Percentiles rank a stretch among this genome's conserved stretches.
Conservation (phyloP, 768 basidiomycete genomes). For the Trametes cubensis region DNA sequence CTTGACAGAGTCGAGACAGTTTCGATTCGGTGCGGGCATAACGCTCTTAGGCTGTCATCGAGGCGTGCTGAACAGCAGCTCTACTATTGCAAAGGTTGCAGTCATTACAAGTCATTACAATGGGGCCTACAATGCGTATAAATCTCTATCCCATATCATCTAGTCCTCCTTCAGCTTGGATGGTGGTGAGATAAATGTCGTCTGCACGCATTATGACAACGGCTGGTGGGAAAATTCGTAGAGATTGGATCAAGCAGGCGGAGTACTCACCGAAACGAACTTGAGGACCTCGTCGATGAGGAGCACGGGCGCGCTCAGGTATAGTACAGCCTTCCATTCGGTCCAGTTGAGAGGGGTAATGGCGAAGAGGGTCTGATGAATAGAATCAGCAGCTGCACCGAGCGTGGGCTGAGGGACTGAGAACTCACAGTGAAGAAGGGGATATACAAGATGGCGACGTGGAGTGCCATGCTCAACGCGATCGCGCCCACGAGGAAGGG, state of each 20-base stretch:
- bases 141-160: conserved; percentile 13
- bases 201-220: conserved; percentile 38
- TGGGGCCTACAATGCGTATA: conserved; percentile 5
- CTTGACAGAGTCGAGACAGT: too few relatives aligned
- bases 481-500: conserved; percentile 90
- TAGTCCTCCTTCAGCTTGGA: conserved; percentile 43
- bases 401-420: too few relatives aligned
- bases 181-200: conserved; percentile 60
- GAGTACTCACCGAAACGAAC: conserved; percentile 64
- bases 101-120: conserved; percentile 24
- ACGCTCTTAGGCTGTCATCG: too few relatives aligned
- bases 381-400: conserved; percentile 2
- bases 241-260: neutral
- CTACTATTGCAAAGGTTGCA: conserved; percentile 11
- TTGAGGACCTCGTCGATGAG: conserved; percentile 91
- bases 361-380: conserved; percentile 72
- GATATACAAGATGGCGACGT: conserved; percentile 94
- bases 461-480: conserved; percentile 86
- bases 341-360: conserved; percentile 92
- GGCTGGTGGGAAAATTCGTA: neutral
- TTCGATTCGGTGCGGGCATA: too few relatives aligned
- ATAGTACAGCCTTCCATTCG: conserved; percentile 94
- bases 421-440: conserved; percentile 89
- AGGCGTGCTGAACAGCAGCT: neutral
- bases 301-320: conserved; percentile 85